A percentile compares a stretch with the other conserved stretches of the same genome.
Evolutionary conservation across 306 rosid species (phyloP).

Genomic region (Sophora flavescens): DNA sequence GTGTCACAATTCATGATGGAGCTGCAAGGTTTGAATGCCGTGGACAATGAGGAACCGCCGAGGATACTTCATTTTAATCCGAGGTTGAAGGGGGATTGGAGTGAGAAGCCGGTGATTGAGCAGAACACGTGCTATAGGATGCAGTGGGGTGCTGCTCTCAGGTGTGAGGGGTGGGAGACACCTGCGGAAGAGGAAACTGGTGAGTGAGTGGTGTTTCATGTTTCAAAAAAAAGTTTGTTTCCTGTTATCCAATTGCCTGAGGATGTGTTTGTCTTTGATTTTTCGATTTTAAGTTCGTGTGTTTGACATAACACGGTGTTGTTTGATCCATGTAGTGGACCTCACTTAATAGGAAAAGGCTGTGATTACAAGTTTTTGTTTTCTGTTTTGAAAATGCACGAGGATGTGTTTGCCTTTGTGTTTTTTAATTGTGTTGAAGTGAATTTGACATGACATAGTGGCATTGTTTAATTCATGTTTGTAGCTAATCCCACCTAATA

Average conservation of each 20-base stretch:
- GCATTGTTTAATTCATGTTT: not conserved
- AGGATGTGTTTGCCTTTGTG: not conserved
- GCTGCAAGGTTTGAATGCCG: conserved; percentile 89
- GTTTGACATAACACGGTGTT: too few relatives aligned
- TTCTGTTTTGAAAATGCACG: too few relatives aligned
- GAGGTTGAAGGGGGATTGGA: conserved; percentile 96
- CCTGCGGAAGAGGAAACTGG: conserved; percentile 89
- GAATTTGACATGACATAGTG: not conserved
- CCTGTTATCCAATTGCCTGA: conserved; percentile 14
- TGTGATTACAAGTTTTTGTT: too few relatives aligned
- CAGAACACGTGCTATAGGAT: conserved; percentile 92
- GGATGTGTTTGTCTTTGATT: not conserved
- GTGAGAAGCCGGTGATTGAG: conserved; percentile 86
- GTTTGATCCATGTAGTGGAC: too few relatives aligned
- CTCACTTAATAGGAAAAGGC: too few relatives aligned
- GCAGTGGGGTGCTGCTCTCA: conserved; percentile 91
- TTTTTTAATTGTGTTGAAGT: not conserved
- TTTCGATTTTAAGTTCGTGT: not conserved
- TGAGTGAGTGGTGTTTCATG: conserved; percentile 42
- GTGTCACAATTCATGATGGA: conserved; percentile 97
- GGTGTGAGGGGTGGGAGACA: conserved; percentile 94
- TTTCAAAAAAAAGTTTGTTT: not conserved
- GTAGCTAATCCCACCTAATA: not conserved
- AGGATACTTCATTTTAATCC: conserved; percentile 94
- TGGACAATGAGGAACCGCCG: conserved; percentile 95